phyloP scores from a whole-genome alignment of 2,329 filamentous ascomycete species.

The Alternaria arbusti region DNA sequence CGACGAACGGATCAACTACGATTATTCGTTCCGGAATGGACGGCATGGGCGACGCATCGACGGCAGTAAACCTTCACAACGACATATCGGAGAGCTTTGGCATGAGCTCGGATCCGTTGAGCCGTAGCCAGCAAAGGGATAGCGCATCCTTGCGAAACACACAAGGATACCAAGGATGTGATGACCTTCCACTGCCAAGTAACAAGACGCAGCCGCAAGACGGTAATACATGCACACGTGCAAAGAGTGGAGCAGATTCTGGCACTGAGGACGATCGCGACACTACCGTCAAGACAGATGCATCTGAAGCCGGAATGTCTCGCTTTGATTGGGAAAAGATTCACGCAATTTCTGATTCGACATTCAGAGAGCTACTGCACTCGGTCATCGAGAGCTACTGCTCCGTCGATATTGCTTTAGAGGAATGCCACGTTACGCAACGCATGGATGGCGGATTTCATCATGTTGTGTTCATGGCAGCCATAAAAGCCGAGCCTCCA shows the following conservation, averaged over 20 bases:
- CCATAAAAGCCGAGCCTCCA: neutral
- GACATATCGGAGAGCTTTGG: neutral
- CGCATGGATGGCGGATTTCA: neutral
- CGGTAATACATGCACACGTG: neutral
- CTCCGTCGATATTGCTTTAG: neutral
- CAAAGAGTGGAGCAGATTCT: neutral
- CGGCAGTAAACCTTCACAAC: neutral
- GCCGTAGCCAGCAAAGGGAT: neutral
- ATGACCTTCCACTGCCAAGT: neutral
- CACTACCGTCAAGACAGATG: neutral
- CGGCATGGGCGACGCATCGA: neutral
- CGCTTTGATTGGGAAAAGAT: neutral
- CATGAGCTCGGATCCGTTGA: neutral
- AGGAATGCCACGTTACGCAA: neutral
- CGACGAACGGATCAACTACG: neutral
- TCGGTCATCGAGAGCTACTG: neutral
- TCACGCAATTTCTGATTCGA: neutral
- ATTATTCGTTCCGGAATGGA: neutral
- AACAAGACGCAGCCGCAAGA: neutral
- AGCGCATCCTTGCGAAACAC: neutral
- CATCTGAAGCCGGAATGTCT: neutral
- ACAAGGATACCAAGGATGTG: neutral
- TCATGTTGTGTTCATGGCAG: neutral
- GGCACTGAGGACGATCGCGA: neutral
- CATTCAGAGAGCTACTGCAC: neutral